These are phyloP conservation scores for Ricinus communis DNA, from an alignment of 345 rosid genomes.

Conservation along the genomic window DNA sequence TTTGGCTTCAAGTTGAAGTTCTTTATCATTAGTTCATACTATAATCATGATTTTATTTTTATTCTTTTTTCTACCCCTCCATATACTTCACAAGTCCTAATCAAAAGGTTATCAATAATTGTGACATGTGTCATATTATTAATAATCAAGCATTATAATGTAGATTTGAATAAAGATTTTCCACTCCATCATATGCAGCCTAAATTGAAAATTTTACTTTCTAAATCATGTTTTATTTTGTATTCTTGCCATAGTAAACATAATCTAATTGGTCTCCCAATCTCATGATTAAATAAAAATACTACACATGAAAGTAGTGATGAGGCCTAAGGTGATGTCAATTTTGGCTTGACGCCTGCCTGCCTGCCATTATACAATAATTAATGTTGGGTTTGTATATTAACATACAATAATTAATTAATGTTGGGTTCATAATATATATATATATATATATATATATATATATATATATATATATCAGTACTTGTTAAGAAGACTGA, in stretches of 20 bases:
- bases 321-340: background rate
- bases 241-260: background rate
- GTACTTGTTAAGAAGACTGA: constrained; percentile 18
- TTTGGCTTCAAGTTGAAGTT: constrained; percentile 24
- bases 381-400: background rate
- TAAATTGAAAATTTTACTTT: background rate
- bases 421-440: no score
- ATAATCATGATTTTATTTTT: background rate
- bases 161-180: constrained; percentile 1
- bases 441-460: no score
- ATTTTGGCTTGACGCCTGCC: constrained; percentile 8
- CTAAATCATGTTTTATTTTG: background rate
- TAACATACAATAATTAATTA: no score
- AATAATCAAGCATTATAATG: background rate
- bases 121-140: constrained; percentile 29
- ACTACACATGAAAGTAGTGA: background rate
- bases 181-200: background rate
- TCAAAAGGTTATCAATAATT: constrained; percentile 34
- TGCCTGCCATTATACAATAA: background rate
- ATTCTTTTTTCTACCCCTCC: background rate
- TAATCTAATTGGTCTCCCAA: background rate
- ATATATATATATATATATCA: no score
- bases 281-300: background rate
- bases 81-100: constrained; percentile 17
- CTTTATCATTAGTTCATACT: constrained; percentile 12